These are phyloP conservation scores for Cicer judaicum DNA, from an alignment of 306 rosid species.

Conservation along the genomic window DNA sequence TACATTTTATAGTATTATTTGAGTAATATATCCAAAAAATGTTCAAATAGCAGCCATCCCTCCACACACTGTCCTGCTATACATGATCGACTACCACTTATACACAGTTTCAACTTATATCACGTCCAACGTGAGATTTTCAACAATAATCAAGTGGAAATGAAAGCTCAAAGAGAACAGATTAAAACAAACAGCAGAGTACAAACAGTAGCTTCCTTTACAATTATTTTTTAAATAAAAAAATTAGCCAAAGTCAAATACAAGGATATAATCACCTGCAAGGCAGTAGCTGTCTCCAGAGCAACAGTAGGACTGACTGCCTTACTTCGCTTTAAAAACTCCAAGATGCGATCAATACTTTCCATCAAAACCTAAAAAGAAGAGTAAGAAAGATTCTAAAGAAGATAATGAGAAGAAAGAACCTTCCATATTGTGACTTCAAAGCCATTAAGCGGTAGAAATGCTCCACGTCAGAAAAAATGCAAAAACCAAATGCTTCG, in stretches of 20 bases:
- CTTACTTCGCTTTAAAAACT: slow-evolving; percentile 87
- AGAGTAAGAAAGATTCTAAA: slow-evolving; percentile 31
- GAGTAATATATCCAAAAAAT: no score
- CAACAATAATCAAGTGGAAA: slow-evolving; percentile 1
- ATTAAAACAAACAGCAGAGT: not conserved
- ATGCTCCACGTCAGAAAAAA: slow-evolving; percentile 1
- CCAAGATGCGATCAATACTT: slow-evolving; percentile 81
- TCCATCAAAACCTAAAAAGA: slow-evolving; percentile 73
- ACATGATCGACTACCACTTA: no score
- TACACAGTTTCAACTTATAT: no score
- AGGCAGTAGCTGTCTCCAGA: slow-evolving; percentile 89
- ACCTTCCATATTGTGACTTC: not conserved
- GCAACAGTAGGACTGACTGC: slow-evolving; percentile 95
- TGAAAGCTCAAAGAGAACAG: slow-evolving; percentile 1
- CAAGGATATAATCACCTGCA: slow-evolving; percentile 72
- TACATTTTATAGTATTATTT: no score
- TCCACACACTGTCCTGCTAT: no score
- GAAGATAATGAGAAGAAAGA: slow-evolving; percentile 15
- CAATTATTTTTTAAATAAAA: not conserved
- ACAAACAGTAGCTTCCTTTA: not conserved
- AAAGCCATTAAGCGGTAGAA: slow-evolving; percentile 1
- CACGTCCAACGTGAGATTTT: no score
- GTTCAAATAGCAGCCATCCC: no score
- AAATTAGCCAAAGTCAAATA: not conserved
- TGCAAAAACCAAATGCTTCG: not conserved